These are phyloP conservation scores for Herpetomonas tarakana DNA, from an alignment of 208 protist genomes.

Conservation along the genomic window DNA sequence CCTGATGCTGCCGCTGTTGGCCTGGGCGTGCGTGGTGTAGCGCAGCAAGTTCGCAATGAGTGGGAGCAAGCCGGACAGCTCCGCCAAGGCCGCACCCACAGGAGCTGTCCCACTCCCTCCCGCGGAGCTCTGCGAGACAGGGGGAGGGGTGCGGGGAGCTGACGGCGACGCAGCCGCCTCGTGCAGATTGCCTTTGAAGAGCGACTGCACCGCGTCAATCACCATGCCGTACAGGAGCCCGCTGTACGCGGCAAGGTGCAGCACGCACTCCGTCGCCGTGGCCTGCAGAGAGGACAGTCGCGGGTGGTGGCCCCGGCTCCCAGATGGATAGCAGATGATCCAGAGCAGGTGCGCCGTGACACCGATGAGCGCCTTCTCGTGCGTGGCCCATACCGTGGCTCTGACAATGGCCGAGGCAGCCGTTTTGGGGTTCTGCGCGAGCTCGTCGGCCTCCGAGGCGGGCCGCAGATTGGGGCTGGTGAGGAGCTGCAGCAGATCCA, in stretches of 20 bases:
- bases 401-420: conserved; percentile 38
- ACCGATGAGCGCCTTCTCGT: conserved; percentile 35
- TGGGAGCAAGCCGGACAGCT: conserved; percentile 46
- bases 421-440: conserved; percentile 19
- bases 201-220: conserved; percentile 29
- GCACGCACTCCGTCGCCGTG: conserved; percentile 63
- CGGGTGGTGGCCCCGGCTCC: not conserved
- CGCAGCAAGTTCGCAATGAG: conserved; percentile 49
- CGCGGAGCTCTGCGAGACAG: not conserved
- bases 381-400: conserved; percentile 61
- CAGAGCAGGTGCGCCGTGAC: conserved; percentile 52
- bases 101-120: not conserved
- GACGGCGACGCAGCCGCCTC: no score
- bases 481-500: conserved; percentile 68
- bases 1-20: conserved; percentile 41
- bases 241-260: conserved; percentile 66
- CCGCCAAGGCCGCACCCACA: not conserved
- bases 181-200: conserved; percentile 14
- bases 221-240: conserved; percentile 62
- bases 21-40: conserved; percentile 56
- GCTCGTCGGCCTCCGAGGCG: conserved; percentile 24
- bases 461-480: conserved; percentile 62
- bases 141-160: no score
- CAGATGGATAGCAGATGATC: conserved; percentile 6
- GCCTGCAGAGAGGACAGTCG: conserved; percentile 32